phyloP scores from a whole-genome alignment of 2,329 filamentous ascomycete species.

The Diplodia sapinea region DNA sequence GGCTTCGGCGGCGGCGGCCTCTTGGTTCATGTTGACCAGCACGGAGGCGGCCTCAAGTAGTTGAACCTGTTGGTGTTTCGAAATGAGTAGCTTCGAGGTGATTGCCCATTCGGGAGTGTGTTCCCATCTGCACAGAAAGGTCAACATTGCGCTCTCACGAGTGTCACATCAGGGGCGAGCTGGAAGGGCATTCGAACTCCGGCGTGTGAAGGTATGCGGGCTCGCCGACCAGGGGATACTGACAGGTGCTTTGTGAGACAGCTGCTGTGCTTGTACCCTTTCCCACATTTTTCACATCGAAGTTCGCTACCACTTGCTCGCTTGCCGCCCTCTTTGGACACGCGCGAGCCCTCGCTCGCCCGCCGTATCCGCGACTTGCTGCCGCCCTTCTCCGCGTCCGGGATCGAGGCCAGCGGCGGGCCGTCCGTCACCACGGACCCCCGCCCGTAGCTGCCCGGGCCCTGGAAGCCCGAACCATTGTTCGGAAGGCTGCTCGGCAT shows the following conservation, averaged over 20 bases:
- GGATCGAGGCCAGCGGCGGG: slow-evolving; percentile 59
- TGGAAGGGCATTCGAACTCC: slow-evolving; percentile 46
- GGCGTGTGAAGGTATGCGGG: slow-evolving; percentile 51
- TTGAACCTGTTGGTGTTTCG: slow-evolving; percentile 99
- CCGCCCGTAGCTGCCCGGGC: slow-evolving; percentile 50
- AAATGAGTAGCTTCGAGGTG: slow-evolving; percentile 97
- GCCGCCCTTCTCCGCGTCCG: slow-evolving; percentile 54
- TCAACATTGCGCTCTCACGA: slow-evolving; percentile 25
- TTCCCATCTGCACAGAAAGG: slow-evolving; percentile 79
- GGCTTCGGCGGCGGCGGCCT: slow-evolving; percentile 63
- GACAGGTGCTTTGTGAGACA: slow-evolving; percentile 99
- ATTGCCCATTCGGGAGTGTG: slow-evolving; percentile 97
- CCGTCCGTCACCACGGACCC: slow-evolving; percentile 75
- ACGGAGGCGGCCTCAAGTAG: slow-evolving; percentile 97
- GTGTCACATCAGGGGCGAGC: slow-evolving; percentile 7
- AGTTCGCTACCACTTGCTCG: slow-evolving; percentile 84
- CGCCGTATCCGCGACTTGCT: slow-evolving; percentile 63
- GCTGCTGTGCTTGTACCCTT: slow-evolving; percentile 99
- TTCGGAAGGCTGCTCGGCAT: slow-evolving; percentile 72
- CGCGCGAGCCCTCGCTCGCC: slow-evolving; percentile 84
- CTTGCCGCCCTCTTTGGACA: slow-evolving; percentile 72
- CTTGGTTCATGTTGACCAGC: slow-evolving; percentile 82
- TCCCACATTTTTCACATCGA: slow-evolving; percentile 96
- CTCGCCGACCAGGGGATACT: slow-evolving; percentile 66
- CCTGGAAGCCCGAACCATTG: slow-evolving; percentile 49